Evolutionary conservation across 768 basidiomycete genomes (phyloP).

Genomic region (Flagelloscypha sp.): DNA sequence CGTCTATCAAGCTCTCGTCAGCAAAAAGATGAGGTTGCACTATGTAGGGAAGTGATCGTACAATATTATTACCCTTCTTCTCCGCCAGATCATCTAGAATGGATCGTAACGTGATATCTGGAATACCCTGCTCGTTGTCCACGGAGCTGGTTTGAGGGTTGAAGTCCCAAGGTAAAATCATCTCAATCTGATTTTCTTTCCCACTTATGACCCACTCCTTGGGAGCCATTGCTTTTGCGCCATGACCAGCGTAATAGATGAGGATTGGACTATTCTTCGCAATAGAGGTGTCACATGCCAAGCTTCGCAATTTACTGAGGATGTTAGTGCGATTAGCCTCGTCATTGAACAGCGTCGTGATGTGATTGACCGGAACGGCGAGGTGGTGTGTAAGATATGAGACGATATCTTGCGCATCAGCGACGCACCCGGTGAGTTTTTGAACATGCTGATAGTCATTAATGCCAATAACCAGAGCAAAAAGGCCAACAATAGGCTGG

Average conservation of each 20-base stretch:
- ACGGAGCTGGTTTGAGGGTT: neutral
- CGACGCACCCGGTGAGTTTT: slow-evolving; percentile 18
- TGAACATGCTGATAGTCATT: slow-evolving; percentile 11
- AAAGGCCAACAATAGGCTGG: too few relatives aligned
- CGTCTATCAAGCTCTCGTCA: slow-evolving; percentile 10
- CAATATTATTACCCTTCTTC: slow-evolving; percentile 23
- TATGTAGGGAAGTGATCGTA: slow-evolving; percentile 3
- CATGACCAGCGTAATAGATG: slow-evolving; percentile 23
- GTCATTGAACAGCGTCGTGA: slow-evolving; percentile 14
- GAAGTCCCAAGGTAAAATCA: slow-evolving; percentile 10
- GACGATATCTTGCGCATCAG: slow-evolving; percentile 19
- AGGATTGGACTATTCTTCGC: slow-evolving; percentile 15
- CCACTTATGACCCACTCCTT: neutral
- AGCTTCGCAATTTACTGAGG: slow-evolving; percentile 10
- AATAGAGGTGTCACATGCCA: slow-evolving; percentile 7
- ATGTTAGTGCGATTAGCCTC: slow-evolving; percentile 19
- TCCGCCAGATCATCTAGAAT: slow-evolving; percentile 17
- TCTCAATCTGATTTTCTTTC: slow-evolving; percentile 13
- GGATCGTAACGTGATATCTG: slow-evolving; percentile 17
- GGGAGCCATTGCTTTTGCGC: slow-evolving; percentile 13
- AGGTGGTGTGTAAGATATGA: slow-evolving; percentile 12
- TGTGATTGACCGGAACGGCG: slow-evolving; percentile 11
- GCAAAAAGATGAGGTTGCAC: neutral
- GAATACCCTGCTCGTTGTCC: slow-evolving; percentile 12
- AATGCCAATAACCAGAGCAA: slow-evolving; percentile 23